These are phyloP conservation scores for Suillus brevipes DNA, from an alignment of 768 basidiomycete species.

Conservation along the genomic window DNA sequence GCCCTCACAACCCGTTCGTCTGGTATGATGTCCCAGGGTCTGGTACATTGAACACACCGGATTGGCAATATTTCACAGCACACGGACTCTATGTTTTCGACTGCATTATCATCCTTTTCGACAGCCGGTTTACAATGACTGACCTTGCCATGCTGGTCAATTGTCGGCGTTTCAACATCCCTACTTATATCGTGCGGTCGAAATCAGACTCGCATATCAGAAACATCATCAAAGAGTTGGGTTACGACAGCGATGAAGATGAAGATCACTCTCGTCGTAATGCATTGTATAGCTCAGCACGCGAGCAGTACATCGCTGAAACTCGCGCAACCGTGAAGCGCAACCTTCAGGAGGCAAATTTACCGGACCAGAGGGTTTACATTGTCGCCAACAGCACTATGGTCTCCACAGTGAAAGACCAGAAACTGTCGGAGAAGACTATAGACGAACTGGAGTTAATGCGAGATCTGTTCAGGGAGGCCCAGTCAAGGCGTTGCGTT, in stretches of 20 bases:
- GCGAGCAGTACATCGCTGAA: constrained; percentile 21
- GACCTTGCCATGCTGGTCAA: constrained; percentile 19
- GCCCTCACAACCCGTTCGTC: constrained; percentile 18
- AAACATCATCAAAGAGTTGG: constrained; percentile 14
- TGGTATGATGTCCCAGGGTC: constrained; percentile 35
- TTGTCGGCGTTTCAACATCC: constrained; percentile 17
- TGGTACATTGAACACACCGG: constrained; percentile 24
- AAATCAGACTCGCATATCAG: constrained; percentile 21
- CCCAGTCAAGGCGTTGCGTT: constrained; percentile 11
- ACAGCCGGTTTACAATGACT: constrained; percentile 18
- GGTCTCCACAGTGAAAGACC: constrained; percentile 11
- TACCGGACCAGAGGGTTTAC: constrained; percentile 24
- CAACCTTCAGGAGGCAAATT: constrained; percentile 17
- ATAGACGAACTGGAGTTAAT: constrained; percentile 21
- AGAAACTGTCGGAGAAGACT: constrained; percentile 13
- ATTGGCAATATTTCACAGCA: constrained; percentile 31
- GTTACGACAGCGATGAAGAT: constrained; percentile 21
- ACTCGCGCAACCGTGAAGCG: constrained; percentile 15
- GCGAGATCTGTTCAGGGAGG: constrained; percentile 15
- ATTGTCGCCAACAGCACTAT: constrained; percentile 20
- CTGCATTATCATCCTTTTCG: constrained; percentile 20
- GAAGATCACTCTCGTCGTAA: constrained; percentile 4
- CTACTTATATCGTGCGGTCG: constrained; percentile 19
- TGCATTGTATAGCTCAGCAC: constrained; percentile 16
- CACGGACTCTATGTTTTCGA: constrained; percentile 27